Conservation (phyloP, 192 early-diverging fungal genomes). For the Nowakowskiella sp. region DNA sequence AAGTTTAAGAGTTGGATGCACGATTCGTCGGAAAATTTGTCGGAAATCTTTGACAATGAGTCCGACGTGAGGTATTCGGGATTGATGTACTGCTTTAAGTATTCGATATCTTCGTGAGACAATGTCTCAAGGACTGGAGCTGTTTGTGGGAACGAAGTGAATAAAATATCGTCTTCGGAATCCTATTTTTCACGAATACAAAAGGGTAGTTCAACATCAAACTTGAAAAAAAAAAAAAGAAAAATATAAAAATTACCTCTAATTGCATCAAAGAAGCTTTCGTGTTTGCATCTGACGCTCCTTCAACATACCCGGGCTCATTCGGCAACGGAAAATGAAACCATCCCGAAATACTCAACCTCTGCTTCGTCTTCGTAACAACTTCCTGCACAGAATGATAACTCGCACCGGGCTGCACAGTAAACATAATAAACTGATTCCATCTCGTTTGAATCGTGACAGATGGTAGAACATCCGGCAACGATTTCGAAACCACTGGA, state of each 20-base stretch:
- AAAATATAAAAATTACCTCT: too few species aligned
- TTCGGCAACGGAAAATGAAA: conserved; percentile 69
- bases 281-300: conserved; percentile 36
- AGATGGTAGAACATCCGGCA: conserved; percentile 55
- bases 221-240: too few species aligned
- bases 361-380: conserved; percentile 35
- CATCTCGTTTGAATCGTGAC: conserved; percentile 50
- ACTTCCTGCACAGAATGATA: conserved; percentile 79
- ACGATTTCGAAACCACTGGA: conserved; percentile 49
- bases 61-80: conserved; percentile 50
- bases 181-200: conserved; percentile 33
- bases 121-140: conserved; percentile 14
- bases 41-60: conserved; percentile 45
- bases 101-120: conserved; percentile 36
- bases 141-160: conserved; percentile 3
- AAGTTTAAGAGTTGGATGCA: conserved; percentile 58
- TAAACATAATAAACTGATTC: conserved; percentile 75
- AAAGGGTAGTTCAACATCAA: too few species aligned
- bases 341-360: conserved; percentile 67
- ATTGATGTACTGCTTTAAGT: conserved; percentile 50
- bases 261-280: conserved; percentile 52
- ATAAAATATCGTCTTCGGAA: conserved; percentile 11
- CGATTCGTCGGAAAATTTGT: conserved; percentile 58
- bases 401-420: conserved; percentile 67
- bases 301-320: conserved; percentile 52